A percentile compares a stretch with the other conserved stretches of the same genome.
Evolutionary conservation across 495 filamentous ascomycete genomes (phyloP).

Genomic region (Aspergillus homomorphus): DNA sequence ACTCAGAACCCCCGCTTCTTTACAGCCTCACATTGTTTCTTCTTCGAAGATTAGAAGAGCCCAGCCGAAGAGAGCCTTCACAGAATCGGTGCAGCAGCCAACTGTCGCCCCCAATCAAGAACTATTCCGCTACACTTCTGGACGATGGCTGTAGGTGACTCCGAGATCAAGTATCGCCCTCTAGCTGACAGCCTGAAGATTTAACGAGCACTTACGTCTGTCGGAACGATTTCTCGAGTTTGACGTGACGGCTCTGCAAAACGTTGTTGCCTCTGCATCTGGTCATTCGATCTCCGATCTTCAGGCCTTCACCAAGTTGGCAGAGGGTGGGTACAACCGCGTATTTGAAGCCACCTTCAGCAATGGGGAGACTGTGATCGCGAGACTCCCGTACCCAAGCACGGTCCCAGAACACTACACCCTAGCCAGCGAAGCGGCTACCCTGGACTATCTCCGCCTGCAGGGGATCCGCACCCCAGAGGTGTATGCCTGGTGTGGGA

Average conservation of each 20-base stretch:
- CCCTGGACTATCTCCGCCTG: slow-evolving; percentile 29
- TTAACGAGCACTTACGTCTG: slow-evolving; percentile 22
- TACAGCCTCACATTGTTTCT: too few relatives aligned
- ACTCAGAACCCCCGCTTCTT: too few relatives aligned
- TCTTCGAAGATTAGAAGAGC: too few relatives aligned
- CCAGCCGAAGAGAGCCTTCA: too few relatives aligned
- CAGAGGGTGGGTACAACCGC: slow-evolving; percentile 32
- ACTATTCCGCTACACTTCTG: too few relatives aligned
- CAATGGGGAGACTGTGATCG: slow-evolving; percentile 22
- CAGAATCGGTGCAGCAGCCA: too few relatives aligned
- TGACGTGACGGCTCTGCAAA: slow-evolving; percentile 21
- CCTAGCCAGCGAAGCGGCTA: slow-evolving; percentile 38
- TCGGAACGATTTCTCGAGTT: slow-evolving; percentile 23
- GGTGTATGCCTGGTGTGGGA: slow-evolving; percentile 20
- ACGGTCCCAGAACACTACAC: slow-evolving; percentile 25
- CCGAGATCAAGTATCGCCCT: too few relatives aligned
- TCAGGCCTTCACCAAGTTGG: slow-evolving; percentile 19
- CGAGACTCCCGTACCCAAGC: slow-evolving; percentile 24
- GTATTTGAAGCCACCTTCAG: slow-evolving; percentile 21
- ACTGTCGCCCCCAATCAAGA: too few relatives aligned
- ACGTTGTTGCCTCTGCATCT: slow-evolving; percentile 8
- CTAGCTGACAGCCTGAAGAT: slow-evolving; percentile 8
- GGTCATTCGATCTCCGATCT: slow-evolving; percentile 14
- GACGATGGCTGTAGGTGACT: too few relatives aligned
- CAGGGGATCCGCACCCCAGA: slow-evolving; percentile 23